phyloP scores from a whole-genome alignment of 345 rosid genomes.

The Erysimum cheiranthoides region DNA sequence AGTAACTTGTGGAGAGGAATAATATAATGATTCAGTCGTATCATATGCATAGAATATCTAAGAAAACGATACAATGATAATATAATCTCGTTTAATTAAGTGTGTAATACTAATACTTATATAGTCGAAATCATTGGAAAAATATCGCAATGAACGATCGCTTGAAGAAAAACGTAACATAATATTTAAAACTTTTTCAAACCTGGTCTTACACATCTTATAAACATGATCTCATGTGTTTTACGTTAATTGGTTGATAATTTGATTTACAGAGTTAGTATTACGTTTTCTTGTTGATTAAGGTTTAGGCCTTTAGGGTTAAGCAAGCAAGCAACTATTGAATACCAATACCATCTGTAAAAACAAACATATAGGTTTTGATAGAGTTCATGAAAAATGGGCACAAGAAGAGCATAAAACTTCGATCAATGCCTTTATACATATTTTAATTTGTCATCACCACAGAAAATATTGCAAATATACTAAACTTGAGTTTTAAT shows the following conservation, averaged over 20 bases:
- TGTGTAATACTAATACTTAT: neutral
- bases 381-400: slow-evolving; percentile 5
- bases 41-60: neutral
- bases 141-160: neutral
- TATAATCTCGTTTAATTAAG: neutral
- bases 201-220: slow-evolving; percentile 26
- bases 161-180: slow-evolving; percentile 19
- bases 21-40: slow-evolving; percentile 1
- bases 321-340: neutral
- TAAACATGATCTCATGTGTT: slow-evolving; percentile 17
- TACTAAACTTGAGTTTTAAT: neutral
- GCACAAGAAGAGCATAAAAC: neutral
- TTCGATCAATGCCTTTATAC: neutral
- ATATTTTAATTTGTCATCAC: neutral
- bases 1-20: slow-evolving; percentile 33
- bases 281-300: slow-evolving; percentile 22
- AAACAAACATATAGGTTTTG: neutral
- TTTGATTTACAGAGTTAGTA: neutral
- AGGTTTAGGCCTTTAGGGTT: neutral
- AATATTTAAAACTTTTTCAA: neutral
- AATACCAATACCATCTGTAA: neutral
- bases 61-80: neutral
- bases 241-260: slow-evolving; percentile 10
- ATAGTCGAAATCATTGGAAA: slow-evolving; percentile 18
- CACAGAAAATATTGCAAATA: neutral